Evolutionary conservation across 805 yeast species (phyloP).

Genomic region (Candida easanensis): DNA sequence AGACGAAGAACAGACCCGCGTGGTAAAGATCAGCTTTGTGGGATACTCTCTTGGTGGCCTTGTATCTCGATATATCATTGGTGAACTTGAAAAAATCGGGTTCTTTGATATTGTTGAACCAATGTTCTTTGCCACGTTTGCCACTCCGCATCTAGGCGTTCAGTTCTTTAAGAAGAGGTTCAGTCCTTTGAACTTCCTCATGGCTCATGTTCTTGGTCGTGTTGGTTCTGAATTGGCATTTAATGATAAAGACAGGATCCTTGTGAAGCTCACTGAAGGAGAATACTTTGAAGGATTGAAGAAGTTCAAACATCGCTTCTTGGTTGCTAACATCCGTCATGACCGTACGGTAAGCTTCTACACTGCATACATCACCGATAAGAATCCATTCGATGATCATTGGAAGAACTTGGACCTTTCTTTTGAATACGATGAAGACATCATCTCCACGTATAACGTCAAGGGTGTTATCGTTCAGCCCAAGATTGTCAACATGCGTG

Average conservation of each 20-base stretch:
- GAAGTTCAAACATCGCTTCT: slow-evolving; percentile 52
- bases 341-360: slow-evolving; percentile 88
- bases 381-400: slow-evolving; percentile 67
- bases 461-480: slow-evolving; percentile 41
- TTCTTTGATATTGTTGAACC: slow-evolving; percentile 63
- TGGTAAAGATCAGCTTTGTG: slow-evolving; percentile 63
- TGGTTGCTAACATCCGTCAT: slow-evolving; percentile 72
- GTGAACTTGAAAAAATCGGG: slow-evolving; percentile 54
- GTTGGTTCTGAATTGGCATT: slow-evolving; percentile 78
- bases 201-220: slow-evolving; percentile 56
- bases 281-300: slow-evolving; percentile 53
- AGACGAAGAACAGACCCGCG: slow-evolving; percentile 25
- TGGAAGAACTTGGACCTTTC: slow-evolving; percentile 41
- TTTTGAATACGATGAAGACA: slow-evolving; percentile 44
- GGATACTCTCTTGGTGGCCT: slow-evolving; percentile 93
- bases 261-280: slow-evolving; percentile 39
- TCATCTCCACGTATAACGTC: slow-evolving; percentile 32
- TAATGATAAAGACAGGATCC: slow-evolving; percentile 39
- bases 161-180: slow-evolving; percentile 42
- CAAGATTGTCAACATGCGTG: slow-evolving; percentile 48
- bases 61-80: slow-evolving; percentile 76
- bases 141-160: slow-evolving; percentile 74
- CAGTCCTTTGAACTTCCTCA: slow-evolving; percentile 43
- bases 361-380: slow-evolving; percentile 73
- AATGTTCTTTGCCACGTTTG: slow-evolving; percentile 60